Evolutionary conservation across 202 grass and related monocot genomes (phyloP), one percentile per base, ranked within the genome.

Genomic region (Alloteropsis angusta): DNA sequence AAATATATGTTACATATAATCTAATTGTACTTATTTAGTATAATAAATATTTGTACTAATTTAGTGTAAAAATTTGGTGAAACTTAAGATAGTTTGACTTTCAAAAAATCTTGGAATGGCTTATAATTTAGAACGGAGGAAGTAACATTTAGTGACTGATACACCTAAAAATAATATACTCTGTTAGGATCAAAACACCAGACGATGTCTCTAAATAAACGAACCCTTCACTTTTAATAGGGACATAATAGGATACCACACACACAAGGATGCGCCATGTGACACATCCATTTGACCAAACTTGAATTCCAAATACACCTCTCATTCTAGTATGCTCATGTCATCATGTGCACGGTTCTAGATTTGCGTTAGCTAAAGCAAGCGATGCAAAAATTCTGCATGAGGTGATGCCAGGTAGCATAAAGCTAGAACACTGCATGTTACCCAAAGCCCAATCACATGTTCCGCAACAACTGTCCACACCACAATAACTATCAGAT

Each of bases 251-350:
- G 42, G 25, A 76, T 23, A 74, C 67, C 68, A 75, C 50, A 16
- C 42, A 63, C 35, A 19, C 60, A 46, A 36, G 45, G 42, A 16
- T 30, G 12, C 1, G 3, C 25, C 75, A 79, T 83, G 80, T 62
- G 80, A 74, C 39, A 25, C 25, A 53, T 18, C 43, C 44, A 62
- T 83, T 69, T 83, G 68, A 74, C 75, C 68, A 46, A 83, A 79
- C 60, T 74, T 66, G 46, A 56, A 71, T 21, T 48, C 68, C 5
- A 3, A 42, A 17, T 0, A 45, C 35, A 43, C 15, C 13, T 18
- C 13, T 30, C 21, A 41, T 54, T 65, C 75, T 52, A 52, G 30
- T 38, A 36, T 41, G 15, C n/a, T 55, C 11, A 56, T 64, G 26
- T 30, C 28, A 30, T 30, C 28, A 30, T n/a, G 58, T 71, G 5